Conservation (phyloP, 2,329 filamentous ascomycete genomes). For the Raffaelea arxii region DNA sequence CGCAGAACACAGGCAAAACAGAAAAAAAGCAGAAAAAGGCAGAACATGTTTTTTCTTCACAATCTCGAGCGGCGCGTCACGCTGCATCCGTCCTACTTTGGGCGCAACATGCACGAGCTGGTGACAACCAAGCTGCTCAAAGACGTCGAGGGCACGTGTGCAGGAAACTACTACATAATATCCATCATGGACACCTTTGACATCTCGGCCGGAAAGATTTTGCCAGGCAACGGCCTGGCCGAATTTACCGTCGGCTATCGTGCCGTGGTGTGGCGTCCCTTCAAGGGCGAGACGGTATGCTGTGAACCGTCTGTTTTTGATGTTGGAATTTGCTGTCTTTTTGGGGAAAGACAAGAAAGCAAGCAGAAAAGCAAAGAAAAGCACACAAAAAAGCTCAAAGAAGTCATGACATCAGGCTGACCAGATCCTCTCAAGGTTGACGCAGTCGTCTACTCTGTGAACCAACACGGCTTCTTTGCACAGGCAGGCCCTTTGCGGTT, state of each 20-base stretch:
- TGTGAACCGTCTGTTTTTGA: neutral
- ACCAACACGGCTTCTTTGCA: slow-evolving; percentile 84
- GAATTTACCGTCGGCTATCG: slow-evolving; percentile 94
- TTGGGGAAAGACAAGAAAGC: neutral
- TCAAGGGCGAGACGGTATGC: slow-evolving; percentile 86
- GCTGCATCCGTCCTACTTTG: slow-evolving; percentile 94
- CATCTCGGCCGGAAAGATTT: slow-evolving; percentile 84
- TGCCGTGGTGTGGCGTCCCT: slow-evolving; percentile 94
- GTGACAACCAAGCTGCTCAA: slow-evolving; percentile 82
- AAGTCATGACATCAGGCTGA: neutral
- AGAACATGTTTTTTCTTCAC: slow-evolving; percentile 92
- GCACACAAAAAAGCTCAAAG: too few species aligned
- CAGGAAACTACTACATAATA: slow-evolving; percentile 94
- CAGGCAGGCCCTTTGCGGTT: slow-evolving; percentile 69
- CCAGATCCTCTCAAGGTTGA: slow-evolving; percentile 57
- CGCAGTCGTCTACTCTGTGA: slow-evolving; percentile 84
- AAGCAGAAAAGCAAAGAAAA: neutral
- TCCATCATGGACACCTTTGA: slow-evolving; percentile 96
- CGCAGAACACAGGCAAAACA: too few species aligned
- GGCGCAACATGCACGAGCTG: slow-evolving; percentile 83
- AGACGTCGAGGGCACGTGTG: slow-evolving; percentile 92
- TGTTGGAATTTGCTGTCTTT: neutral
- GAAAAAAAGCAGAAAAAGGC: too few species aligned
- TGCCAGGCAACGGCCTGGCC: slow-evolving; percentile 83
- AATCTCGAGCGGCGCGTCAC: slow-evolving; percentile 92